Percentiles rank a stretch among this genome's conserved stretches.
These are phyloP conservation scores for Mycocentrospora acerina DNA, from an alignment of 2,329 filamentous ascomycete genomes.

Conservation along the genomic window DNA sequence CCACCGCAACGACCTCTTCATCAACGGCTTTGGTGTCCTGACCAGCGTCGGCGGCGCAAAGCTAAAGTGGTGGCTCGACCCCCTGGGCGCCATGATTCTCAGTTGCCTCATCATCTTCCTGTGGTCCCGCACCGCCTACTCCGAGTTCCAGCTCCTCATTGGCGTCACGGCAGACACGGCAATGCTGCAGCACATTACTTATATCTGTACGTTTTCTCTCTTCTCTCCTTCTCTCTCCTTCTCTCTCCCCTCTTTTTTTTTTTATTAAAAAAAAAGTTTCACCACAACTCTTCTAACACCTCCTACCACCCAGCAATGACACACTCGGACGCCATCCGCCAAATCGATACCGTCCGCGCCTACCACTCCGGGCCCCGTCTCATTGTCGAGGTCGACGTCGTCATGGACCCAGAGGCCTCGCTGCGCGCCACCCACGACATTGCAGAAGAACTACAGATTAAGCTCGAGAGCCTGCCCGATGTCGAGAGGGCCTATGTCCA, in stretches of 20 bases:
- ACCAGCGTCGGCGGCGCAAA: slow-evolving; percentile 90
- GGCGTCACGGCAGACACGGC: slow-evolving; percentile 84
- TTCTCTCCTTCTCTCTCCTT: background rate
- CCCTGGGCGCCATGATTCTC: slow-evolving; percentile 82
- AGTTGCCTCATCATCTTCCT: slow-evolving; percentile 75
- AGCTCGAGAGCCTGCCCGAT: slow-evolving; percentile 87
- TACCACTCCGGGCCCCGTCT: slow-evolving; percentile 88
- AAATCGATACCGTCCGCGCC: slow-evolving; percentile 92
- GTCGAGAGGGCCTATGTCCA: slow-evolving; percentile 95
- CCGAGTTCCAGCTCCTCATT: slow-evolving; percentile 87
- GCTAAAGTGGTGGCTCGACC: slow-evolving; percentile 92
- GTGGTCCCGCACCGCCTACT: slow-evolving; percentile 83
- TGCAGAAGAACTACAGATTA: slow-evolving; percentile 90
- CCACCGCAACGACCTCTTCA: slow-evolving; percentile 93
- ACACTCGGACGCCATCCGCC: slow-evolving; percentile 74
- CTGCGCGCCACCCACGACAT: slow-evolving; percentile 85
- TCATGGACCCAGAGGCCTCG: slow-evolving; percentile 77
- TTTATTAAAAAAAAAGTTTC: too few relatives aligned
- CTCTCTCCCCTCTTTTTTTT: too few relatives aligned
- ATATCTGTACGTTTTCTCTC: slow-evolving; percentile 65
- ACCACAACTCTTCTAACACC: background rate
- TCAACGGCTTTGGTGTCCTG: slow-evolving; percentile 91
- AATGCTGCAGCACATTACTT: slow-evolving; percentile 91
- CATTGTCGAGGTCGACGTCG: slow-evolving; percentile 93
- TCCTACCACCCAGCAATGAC: slow-evolving; percentile 63